Base-by-base conservation (phyloP, 1,139 yeast species). In the Kodamaea anthophila region DNA sequence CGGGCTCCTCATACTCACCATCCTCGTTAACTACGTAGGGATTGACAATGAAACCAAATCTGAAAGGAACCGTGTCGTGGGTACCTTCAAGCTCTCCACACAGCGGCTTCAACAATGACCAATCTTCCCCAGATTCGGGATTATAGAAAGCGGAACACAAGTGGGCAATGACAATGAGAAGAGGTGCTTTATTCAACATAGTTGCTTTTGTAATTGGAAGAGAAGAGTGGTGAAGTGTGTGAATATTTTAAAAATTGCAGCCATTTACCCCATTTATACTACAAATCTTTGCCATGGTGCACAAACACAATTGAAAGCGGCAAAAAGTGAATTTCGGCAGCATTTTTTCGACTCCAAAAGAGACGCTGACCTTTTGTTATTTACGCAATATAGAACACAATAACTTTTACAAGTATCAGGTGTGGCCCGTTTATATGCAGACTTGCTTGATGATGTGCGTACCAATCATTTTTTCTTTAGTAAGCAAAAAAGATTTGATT, bases 41-140 rank as follows among this genome's bases (percentile, higher is more conserved):
- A 25, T 47, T 50, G n/a, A 59, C 65, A 18, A 56, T 58, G 27
- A 61, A 41, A 2, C 67, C 67, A 42, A 61, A 60, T 5, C 43
- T 36, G 32, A 54, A 60, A 2, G 60, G 62, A 23, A 59, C 45
- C 6, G 58, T 41, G 10, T 40, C 41, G 26, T 40, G 33, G 21
- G 55, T 50, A 6, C 55, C 59, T 9, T 33, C 34, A 13, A 44
- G 32, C 2, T 31, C 30, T 2, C 24, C 36, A n/a, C 33, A 20
- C 5, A 44, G 44, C 2, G 65, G 65, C 33, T 42, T 50, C 31
- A 57, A 51, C 5, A 34, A 23, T 9, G 61, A 51, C 67, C 67
- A 60, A 36, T 60, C 65, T 8, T 47, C 57, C 2, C 58, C 60
- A 11, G 49, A 46, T 27, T 53, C 58, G 2, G 66, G 66, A 30